A percentile compares a stretch with the other conserved stretches of the same genome.
These are phyloP conservation scores for Fusarium sp. DNA, from an alignment of 2,329 filamentous ascomycete species.

Conservation along the genomic window DNA sequence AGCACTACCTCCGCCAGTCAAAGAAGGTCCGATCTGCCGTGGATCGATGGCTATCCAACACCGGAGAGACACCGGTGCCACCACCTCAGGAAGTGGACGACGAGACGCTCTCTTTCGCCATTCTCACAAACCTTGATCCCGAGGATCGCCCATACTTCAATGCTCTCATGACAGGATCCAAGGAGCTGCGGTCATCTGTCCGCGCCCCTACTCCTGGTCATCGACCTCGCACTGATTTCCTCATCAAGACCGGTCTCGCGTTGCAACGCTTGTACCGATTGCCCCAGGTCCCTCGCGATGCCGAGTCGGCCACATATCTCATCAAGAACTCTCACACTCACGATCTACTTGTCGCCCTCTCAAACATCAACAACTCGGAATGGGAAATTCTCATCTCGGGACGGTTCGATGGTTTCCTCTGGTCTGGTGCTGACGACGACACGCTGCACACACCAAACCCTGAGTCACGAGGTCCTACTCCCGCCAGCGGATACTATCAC, in stretches of 20 bases:
- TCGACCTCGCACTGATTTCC: constrained; percentile 76
- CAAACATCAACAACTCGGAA: constrained; percentile 90
- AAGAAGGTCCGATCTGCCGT: constrained; percentile 94
- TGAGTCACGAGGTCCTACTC: constrained; percentile 68
- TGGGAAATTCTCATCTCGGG: constrained; percentile 97
- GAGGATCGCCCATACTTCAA: constrained; percentile 86
- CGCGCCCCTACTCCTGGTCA: constrained; percentile 78
- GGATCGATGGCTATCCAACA: constrained; percentile 88
- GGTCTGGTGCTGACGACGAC: constrained; percentile 85
- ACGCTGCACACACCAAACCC: constrained; percentile 52
- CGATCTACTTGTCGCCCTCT: constrained; percentile 86
- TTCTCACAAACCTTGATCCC: constrained; percentile 85
- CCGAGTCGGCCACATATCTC: constrained; percentile 87
- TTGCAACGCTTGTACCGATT: constrained; percentile 89
- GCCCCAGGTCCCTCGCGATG: constrained; percentile 78
- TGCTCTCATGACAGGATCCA: constrained; percentile 75
- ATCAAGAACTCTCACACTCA: constrained; percentile 86
- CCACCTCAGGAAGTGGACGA: constrained; percentile 92
- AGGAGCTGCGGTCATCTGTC: constrained; percentile 65
- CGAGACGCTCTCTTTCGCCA: constrained; percentile 92
- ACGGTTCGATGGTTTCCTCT: constrained; percentile 94
- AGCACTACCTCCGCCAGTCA: constrained; percentile 91
- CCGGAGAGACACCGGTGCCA: constrained; percentile 78
- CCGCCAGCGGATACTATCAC: constrained; percentile 61
- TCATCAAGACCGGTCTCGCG: constrained; percentile 80